phyloP scores from a whole-genome alignment of 2,329 filamentous ascomycete genomes.

The Colletotrichum chrysophilum region DNA sequence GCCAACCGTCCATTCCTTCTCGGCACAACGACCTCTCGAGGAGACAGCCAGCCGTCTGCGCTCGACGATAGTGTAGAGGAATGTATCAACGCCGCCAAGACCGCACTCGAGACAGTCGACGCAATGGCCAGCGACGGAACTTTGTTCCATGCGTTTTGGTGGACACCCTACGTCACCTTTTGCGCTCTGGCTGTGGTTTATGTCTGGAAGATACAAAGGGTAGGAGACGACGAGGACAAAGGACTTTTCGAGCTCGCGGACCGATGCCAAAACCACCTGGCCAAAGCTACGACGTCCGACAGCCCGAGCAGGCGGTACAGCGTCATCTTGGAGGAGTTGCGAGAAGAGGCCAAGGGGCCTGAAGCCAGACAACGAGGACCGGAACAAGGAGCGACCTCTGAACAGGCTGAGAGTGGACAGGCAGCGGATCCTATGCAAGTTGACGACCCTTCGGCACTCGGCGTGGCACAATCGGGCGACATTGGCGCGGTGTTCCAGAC shows the following conservation, averaged over 20 bases:
- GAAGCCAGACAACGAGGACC: background rate
- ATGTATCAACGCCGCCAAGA: constrained; percentile 52
- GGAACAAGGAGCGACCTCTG: background rate
- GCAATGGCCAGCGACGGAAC: constrained; percentile 38
- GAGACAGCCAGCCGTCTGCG: constrained; percentile 44
- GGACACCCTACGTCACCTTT: constrained; percentile 58
- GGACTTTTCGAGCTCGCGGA: constrained; percentile 33
- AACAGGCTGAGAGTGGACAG: background rate
- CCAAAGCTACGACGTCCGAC: constrained; percentile 38
- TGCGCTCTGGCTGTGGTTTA: constrained; percentile 60
- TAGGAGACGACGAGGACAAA: constrained; percentile 1
- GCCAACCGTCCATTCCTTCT: constrained; percentile 60
- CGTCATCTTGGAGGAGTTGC: constrained; percentile 57
- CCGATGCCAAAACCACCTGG: constrained; percentile 51
- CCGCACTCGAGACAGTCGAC: constrained; percentile 48
- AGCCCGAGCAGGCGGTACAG: constrained; percentile 54
- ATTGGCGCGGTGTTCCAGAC: constrained; percentile 10
- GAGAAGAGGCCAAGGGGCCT: constrained; percentile 37
- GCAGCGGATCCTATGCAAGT: background rate
- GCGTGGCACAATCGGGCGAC: background rate
- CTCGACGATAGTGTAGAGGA: constrained; percentile 40
- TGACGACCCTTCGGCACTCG: background rate
- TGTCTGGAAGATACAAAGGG: constrained; percentile 48
- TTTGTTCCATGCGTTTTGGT: constrained; percentile 50
- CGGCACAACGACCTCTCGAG: constrained; percentile 31